Conservation (phyloP, 106 monocot species). For the Dendrobium catenatum region DNA sequence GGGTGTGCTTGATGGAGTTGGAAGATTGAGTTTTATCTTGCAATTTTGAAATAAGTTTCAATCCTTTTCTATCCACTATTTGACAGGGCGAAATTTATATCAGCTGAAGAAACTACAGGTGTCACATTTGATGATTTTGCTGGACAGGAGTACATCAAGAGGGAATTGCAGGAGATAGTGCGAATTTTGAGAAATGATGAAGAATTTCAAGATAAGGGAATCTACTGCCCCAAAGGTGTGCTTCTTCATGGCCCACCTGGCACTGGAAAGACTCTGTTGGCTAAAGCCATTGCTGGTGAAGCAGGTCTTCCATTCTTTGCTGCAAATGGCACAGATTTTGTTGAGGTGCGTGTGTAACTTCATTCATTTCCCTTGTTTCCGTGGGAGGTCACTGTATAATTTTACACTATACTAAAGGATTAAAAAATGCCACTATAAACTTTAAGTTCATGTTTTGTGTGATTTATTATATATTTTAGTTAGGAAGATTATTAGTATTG, state of each 20-base stretch:
- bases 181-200: constrained; percentile 76
- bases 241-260: constrained; percentile 91
- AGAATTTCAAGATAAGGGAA: constrained; percentile 79
- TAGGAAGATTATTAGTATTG: not conserved
- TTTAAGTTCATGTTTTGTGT: not conserved
- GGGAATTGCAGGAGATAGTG: constrained; percentile 78
- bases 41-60: constrained; percentile 1
- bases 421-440: not conserved
- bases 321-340: constrained; percentile 93
- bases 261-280: constrained; percentile 81
- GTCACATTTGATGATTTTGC: constrained; percentile 96
- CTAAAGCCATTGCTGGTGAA: constrained; percentile 92
- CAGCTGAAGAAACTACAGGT: constrained; percentile 90
- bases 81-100: constrained; percentile 83
- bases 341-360: constrained; percentile 41
- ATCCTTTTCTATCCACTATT: constrained; percentile 4
- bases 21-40: not conserved
- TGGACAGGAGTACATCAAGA: constrained; percentile 84
- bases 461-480: not conserved
- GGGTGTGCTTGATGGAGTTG: not conserved
- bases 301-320: constrained; percentile 91
- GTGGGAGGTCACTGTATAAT: not conserved
- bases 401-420: not conserved
- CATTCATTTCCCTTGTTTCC: not conserved
- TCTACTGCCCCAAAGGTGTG: constrained; percentile 88